Evolutionary conservation across 148 eudicot genomes (phyloP).

Genomic region (Cornus controversa): DNA sequence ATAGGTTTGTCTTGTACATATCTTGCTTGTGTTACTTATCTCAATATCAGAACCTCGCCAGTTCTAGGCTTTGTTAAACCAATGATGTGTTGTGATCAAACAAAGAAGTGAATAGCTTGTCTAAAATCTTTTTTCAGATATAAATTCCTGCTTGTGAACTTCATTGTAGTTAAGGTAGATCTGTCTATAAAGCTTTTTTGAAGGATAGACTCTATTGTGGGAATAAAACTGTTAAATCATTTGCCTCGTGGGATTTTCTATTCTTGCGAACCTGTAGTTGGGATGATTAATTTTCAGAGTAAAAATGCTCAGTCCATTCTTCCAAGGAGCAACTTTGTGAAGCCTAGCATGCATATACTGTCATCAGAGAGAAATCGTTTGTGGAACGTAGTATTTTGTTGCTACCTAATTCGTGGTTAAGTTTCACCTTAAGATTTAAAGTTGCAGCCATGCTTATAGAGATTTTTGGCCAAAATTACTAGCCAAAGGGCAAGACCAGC

Average conservation of each 20-base stretch:
- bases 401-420: background rate
- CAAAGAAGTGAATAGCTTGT: conserved; percentile 9
- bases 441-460: background rate
- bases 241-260: background rate
- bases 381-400: background rate
- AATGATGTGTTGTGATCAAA: conserved; percentile 30
- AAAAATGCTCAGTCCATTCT: background rate
- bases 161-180: no score
- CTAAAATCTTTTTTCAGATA: background rate
- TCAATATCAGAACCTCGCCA: conserved; percentile 50
- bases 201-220: background rate
- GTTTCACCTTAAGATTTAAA: background rate
- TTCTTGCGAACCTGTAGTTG: no score
- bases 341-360: background rate
- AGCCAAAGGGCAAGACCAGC: background rate
- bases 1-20: conserved; percentile 54
- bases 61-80: conserved; percentile 29
- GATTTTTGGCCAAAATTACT: conserved; percentile 1
- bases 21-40: conserved; percentile 51
- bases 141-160: no score
- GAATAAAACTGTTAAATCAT: background rate
- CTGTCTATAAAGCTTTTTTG: background rate
- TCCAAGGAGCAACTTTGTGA: background rate
- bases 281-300: background rate
- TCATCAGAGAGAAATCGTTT: no score